Evolutionary conservation across 805 yeast species (phyloP).

Genomic region (Lipomyces starkeyi): DNA sequence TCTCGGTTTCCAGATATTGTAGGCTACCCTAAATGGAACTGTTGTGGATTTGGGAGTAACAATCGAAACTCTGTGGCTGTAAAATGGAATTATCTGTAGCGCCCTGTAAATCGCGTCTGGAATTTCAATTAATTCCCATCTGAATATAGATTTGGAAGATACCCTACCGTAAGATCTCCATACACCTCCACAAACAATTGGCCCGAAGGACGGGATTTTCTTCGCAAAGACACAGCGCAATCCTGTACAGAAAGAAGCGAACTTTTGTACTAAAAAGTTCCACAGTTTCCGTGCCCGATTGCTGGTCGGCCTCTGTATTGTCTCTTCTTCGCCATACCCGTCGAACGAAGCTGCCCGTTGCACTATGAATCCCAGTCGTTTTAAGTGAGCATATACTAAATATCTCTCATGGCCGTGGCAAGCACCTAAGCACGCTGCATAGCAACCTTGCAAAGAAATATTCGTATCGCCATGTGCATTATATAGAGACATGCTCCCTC

Average conservation of each 20-base stretch:
- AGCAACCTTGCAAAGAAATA: slow-evolving; percentile 68
- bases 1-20: slow-evolving; percentile 82
- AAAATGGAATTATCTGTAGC: slow-evolving; percentile 40
- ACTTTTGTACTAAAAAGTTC: slow-evolving; percentile 5
- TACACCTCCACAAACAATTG: slow-evolving; percentile 21
- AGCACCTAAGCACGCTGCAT: slow-evolving; percentile 55
- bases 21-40: slow-evolving; percentile 52
- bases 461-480: slow-evolving; percentile 46
- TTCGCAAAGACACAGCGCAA: neutral
- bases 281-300: neutral
- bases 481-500: slow-evolving; percentile 68
- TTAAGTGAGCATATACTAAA: slow-evolving; percentile 73
- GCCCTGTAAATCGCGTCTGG: slow-evolving; percentile 37
- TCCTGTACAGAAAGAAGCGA: slow-evolving; percentile 1
- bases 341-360: slow-evolving; percentile 42
- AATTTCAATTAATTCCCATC: neutral
- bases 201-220: slow-evolving; percentile 34
- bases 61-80: slow-evolving; percentile 19
- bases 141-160: neutral
- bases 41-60: slow-evolving; percentile 13
- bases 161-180: slow-evolving; percentile 35
- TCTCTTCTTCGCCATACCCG: slow-evolving; percentile 10
- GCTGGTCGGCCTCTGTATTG: neutral
- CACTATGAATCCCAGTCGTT: slow-evolving; percentile 79
- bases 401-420: slow-evolving; percentile 58